Conservation (phyloP, 768 basidiomycete species). For the Clitopilus passeckerianus region DNA sequence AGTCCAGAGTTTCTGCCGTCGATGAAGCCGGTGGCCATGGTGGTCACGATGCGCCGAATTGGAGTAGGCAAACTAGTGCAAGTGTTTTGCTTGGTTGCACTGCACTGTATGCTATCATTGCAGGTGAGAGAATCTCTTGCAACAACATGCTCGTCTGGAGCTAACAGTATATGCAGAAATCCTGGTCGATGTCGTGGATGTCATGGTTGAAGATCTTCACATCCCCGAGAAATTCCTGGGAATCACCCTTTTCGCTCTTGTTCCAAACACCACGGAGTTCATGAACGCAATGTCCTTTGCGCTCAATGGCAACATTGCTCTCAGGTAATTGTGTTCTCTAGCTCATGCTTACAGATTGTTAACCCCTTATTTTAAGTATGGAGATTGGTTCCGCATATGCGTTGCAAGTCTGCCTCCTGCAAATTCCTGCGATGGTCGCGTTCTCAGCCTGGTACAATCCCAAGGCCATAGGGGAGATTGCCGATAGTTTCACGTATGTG, state of each 20-base stretch:
- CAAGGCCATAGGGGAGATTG: slow-evolving; percentile 76
- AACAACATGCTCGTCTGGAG: neutral
- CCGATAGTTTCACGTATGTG: slow-evolving; percentile 91
- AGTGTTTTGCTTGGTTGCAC: slow-evolving; percentile 90
- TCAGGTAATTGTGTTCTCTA: slow-evolving; percentile 52
- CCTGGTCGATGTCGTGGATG: slow-evolving; percentile 92
- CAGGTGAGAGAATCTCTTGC: slow-evolving; percentile 53
- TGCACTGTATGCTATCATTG: slow-evolving; percentile 89
- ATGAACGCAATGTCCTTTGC: slow-evolving; percentile 99
- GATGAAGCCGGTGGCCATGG: slow-evolving; percentile 56
- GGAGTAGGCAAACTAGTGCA: slow-evolving; percentile 88
- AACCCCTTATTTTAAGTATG: slow-evolving; percentile 56
- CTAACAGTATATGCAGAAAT: slow-evolving; percentile 54
- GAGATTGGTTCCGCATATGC: slow-evolving; percentile 99
- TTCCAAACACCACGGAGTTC: slow-evolving; percentile 98
- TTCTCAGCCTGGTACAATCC: slow-evolving; percentile 96
- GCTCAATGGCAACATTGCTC: slow-evolving; percentile 91
- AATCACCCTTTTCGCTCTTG: slow-evolving; percentile 92
- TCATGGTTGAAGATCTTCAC: slow-evolving; percentile 82
- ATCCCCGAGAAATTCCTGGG: slow-evolving; percentile 98
- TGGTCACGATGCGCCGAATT: slow-evolving; percentile 93
- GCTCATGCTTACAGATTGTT: neutral
- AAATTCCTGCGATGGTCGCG: slow-evolving; percentile 98
- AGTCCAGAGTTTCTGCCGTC: slow-evolving; percentile 35
- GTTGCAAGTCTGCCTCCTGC: slow-evolving; percentile 93